Conservation (phyloP, 2,329 filamentous ascomycete species). For the Leptographium flavum region DNA sequence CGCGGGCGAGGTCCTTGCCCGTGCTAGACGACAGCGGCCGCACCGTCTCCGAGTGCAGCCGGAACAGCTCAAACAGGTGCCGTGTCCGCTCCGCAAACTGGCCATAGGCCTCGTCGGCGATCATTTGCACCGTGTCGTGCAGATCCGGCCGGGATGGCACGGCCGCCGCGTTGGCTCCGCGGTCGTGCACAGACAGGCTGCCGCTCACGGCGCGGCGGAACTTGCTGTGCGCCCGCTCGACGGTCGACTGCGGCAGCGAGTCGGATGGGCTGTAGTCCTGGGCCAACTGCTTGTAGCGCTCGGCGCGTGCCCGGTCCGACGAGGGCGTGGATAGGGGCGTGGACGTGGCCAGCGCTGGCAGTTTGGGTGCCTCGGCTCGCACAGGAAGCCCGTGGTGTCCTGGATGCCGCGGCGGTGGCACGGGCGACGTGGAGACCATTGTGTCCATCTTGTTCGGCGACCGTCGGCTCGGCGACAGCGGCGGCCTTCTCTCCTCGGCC, state of each 20-base stretch:
- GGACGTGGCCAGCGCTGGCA: neutral
- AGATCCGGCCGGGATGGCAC: slow-evolving; percentile 21
- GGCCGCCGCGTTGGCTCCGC: slow-evolving; percentile 2
- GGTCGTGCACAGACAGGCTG: slow-evolving; percentile 8
- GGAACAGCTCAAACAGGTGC: slow-evolving; percentile 64
- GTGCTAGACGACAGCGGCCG: slow-evolving; percentile 50
- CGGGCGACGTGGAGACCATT: neutral
- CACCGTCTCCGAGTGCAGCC: slow-evolving; percentile 60
- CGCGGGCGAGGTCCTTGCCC: slow-evolving; percentile 54
- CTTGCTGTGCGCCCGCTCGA: slow-evolving; percentile 14
- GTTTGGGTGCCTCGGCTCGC: neutral
- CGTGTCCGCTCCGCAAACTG: slow-evolving; percentile 58
- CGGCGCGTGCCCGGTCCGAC: neutral
- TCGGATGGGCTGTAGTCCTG: slow-evolving; percentile 26
- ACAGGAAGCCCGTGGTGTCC: neutral
- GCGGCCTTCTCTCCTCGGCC: slow-evolving; percentile 7
- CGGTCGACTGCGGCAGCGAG: slow-evolving; percentile 13
- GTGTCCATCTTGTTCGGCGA: slow-evolving; percentile 1
- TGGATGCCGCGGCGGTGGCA: slow-evolving; percentile 2
- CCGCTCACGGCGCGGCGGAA: slow-evolving; percentile 14
- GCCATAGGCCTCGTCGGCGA: slow-evolving; percentile 51
- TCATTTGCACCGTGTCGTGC: slow-evolving; percentile 26
- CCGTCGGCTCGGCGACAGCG: neutral
- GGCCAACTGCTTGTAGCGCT: neutral
- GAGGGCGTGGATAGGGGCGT: no score